These are phyloP conservation scores for Trichoderma sp. DNA, from an alignment of 2,329 filamentous ascomycete genomes.

Conservation along the genomic window DNA sequence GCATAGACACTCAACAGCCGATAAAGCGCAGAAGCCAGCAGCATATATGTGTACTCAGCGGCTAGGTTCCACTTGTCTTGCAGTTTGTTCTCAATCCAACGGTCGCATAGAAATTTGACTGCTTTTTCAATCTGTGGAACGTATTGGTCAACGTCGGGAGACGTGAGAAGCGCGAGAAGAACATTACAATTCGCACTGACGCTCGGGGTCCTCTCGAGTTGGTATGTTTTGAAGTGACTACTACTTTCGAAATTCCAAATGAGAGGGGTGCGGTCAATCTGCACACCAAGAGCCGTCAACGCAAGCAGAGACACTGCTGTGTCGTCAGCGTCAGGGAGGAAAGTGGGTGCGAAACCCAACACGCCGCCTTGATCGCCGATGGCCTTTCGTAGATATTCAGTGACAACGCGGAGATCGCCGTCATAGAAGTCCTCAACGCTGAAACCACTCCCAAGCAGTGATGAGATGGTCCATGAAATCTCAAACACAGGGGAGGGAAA, in stretches of 20 bases:
- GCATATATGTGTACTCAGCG: background rate
- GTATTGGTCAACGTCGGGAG: background rate
- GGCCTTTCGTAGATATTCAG: background rate
- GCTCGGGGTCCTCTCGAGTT: slow-evolving; percentile 13
- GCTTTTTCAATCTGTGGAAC: slow-evolving; percentile 20
- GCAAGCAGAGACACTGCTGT: slow-evolving; percentile 20
- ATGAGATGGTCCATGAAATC: slow-evolving; percentile 8
- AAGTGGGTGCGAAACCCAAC: background rate
- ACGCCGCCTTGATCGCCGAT: background rate
- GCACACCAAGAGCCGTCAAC: slow-evolving; percentile 12
- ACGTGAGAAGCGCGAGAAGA: slow-evolving; percentile 17
- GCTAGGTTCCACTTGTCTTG: slow-evolving; percentile 22
- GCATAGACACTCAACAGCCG: background rate
- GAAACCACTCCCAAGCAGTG: background rate
- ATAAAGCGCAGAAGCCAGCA: background rate
- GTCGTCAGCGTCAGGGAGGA: slow-evolving; percentile 22
- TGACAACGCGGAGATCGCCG: background rate
- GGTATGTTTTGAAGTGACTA: slow-evolving; percentile 21
- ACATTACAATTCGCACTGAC: slow-evolving; percentile 22
- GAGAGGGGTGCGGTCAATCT: background rate
- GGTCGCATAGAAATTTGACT: slow-evolving; percentile 17
- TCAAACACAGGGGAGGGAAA: slow-evolving; percentile 21
- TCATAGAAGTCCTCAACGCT: background rate
- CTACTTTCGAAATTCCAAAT: slow-evolving; percentile 19
- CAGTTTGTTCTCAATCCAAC: slow-evolving; percentile 17